These are phyloP conservation scores for Hypoxylon sp. DNA, from an alignment of 2,329 filamentous ascomycete species.

Conservation along the genomic window DNA sequence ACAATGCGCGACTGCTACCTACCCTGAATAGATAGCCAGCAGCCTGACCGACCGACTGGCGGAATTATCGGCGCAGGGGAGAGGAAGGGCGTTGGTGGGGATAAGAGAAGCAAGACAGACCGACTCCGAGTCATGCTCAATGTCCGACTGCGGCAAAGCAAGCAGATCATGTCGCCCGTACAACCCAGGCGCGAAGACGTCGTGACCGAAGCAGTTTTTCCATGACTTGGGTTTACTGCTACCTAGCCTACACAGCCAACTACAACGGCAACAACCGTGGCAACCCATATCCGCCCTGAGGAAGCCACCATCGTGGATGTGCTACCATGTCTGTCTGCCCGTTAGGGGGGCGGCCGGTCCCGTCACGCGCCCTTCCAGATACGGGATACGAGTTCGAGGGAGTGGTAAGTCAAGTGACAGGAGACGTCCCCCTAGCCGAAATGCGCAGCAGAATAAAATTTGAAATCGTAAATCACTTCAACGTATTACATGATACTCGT, in stretches of 20 bases:
- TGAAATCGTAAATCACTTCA: not conserved
- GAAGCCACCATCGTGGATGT: not conserved
- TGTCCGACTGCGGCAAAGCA: constrained; percentile 34
- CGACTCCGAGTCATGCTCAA: constrained; percentile 14
- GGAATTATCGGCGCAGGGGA: constrained; percentile 6
- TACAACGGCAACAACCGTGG: constrained; percentile 8
- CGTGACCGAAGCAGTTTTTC: constrained; percentile 2
- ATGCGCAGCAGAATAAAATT: not conserved
- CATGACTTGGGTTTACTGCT: not conserved
- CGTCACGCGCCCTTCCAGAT: constrained; percentile 10
- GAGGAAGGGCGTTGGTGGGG: not conserved
- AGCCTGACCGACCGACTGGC: too few species aligned
- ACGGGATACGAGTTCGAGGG: not conserved
- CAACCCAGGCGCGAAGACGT: constrained; percentile 17
- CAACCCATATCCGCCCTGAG: not conserved
- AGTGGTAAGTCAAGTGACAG: not conserved
- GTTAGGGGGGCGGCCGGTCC: constrained; percentile 4
- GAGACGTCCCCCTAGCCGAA: not conserved
- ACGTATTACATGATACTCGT: constrained; percentile 1
- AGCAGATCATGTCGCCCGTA: not conserved
- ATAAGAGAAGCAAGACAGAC: constrained; percentile 6
- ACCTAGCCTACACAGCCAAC: constrained; percentile 1
- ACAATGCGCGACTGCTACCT: not conserved
- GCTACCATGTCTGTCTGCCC: not conserved
- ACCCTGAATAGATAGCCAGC: not conserved